Evolutionary conservation across 768 basidiomycete genomes (phyloP).

Genomic region (Russula sp.): DNA sequence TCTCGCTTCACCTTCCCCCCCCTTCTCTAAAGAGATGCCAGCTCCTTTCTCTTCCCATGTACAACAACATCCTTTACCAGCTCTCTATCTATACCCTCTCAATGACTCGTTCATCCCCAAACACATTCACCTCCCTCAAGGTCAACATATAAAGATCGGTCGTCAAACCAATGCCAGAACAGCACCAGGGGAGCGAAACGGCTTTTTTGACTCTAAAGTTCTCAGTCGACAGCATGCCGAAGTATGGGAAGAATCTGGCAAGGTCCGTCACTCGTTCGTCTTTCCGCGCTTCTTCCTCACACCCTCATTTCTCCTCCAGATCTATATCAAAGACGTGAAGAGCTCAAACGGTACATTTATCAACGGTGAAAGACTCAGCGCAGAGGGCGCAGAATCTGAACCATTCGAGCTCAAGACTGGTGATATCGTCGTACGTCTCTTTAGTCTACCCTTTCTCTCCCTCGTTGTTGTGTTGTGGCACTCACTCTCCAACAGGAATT

Average conservation of each 20-base stretch:
- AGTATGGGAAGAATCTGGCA: slow-evolving; percentile 91
- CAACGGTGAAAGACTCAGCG: slow-evolving; percentile 87
- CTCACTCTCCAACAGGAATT: slow-evolving; percentile 63
- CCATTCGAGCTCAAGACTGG: slow-evolving; percentile 92
- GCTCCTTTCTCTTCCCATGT: slow-evolving; percentile 19
- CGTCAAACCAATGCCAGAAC: slow-evolving; percentile 96
- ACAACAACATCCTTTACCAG: slow-evolving; percentile 28
- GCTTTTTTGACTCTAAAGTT: slow-evolving; percentile 95
- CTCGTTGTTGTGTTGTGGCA: slow-evolving; percentile 7
- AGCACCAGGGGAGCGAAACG: slow-evolving; percentile 86
- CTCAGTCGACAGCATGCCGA: slow-evolving; percentile 93
- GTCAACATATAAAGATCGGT: slow-evolving; percentile 82
- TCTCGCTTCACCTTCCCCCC: neutral
- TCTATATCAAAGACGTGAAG: slow-evolving; percentile 98
- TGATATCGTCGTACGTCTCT: slow-evolving; percentile 80
- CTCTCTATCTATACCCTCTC: slow-evolving; percentile 66
- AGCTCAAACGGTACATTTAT: slow-evolving; percentile 98
- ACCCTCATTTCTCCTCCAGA: slow-evolving; percentile 42
- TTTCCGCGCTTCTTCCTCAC: slow-evolving; percentile 17
- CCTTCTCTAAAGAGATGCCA: slow-evolving; percentile 12
- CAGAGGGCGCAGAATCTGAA: slow-evolving; percentile 85
- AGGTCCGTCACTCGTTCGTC: slow-evolving; percentile 47
- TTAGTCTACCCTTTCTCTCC: neutral
- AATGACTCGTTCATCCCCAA: slow-evolving; percentile 95
- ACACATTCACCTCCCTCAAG: slow-evolving; percentile 72